Evolutionary conservation across 1,139 yeast genomes (phyloP).

Genomic region (Pichia sp.): DNA sequence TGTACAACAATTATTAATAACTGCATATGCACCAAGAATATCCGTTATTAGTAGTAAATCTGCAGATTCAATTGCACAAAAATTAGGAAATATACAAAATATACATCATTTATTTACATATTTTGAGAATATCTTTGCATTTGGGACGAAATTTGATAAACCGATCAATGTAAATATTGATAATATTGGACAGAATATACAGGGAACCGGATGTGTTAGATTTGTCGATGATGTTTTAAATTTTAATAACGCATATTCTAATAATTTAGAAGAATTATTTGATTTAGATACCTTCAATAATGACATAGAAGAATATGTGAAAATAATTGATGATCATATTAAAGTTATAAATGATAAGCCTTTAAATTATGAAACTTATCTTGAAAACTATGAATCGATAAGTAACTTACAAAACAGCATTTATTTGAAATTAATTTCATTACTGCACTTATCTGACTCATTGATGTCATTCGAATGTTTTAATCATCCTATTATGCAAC

Average conservation of each 20-base stretch:
- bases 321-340: conserved; percentile 16
- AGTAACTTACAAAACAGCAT: conserved; percentile 36
- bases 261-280: conserved; percentile 22
- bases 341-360: neutral
- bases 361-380: conserved; percentile 1
- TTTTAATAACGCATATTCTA: neutral
- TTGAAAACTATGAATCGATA: conserved; percentile 1
- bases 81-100: conserved; percentile 5
- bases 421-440: conserved; percentile 54
- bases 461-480: conserved; percentile 82
- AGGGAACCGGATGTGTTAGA: conserved; percentile 12
- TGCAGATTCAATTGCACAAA: conserved; percentile 13
- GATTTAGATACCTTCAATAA: conserved; percentile 16
- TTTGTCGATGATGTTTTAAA: conserved; percentile 13
- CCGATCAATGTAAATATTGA: too few relatives aligned
- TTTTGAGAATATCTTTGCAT: conserved; percentile 25
- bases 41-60: conserved; percentile 12
- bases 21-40: conserved; percentile 17
- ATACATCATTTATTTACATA: conserved; percentile 18
- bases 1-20: conserved; percentile 23
- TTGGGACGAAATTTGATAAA: conserved; percentile 12
- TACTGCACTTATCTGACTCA: conserved; percentile 51
- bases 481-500: conserved; percentile 80
- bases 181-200: too few relatives aligned
- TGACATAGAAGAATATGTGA: conserved; percentile 19